Base-by-base conservation (phyloP, 257 asterid species). In the Asclepias syriaca region DNA sequence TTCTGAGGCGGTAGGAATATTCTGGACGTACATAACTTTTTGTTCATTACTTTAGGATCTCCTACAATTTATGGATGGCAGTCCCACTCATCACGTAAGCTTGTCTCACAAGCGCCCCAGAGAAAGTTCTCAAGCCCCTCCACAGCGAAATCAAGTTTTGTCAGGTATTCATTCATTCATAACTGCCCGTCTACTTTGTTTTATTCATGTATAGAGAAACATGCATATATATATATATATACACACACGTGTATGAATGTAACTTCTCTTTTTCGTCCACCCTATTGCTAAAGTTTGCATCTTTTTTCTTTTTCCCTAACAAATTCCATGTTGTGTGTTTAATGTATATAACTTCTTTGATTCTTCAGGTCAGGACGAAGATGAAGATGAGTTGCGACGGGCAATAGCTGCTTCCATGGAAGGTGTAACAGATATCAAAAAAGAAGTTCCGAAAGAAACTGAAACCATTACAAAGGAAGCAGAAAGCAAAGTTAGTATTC, bases 401-500 rank as follows among this genome's bases (percentile, higher is more conserved):
- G 99, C 99, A 37, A 77, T 95, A 82, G 97, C 96, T 50, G 88
- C 82, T 72, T 95, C 99, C 55, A 87, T 95, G 95, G 96, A 85
- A 80, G 87, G 84, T 55, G 74, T 81, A 63, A 79, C 81, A 54
- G 87, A 84, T 68, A 67, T 69, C 46, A 81, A 40, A 8, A 7
- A 69, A 71, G 77, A 68, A 67, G 55, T 18, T 13, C 6, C 57
- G 24, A 68, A 50, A 29, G 88, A 85, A 65, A 69, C 70, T 49
- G 79, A 74, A 71, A 83, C 27, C 61, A 76, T 71, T 53, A 50
- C 56, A 61, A 76, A 77, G 78, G 86, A 89, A 73, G 78, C 80
- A 40, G 80, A 51, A 37, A 9, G 21, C 65, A 6, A 39, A 3
- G 2, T 1, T 6, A 78, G 85, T 75, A 80, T 77, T 80, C 95